phyloP scores from a whole-genome alignment of 2,329 filamentous ascomycete genomes.

The Annulohypoxylon truncatum region DNA sequence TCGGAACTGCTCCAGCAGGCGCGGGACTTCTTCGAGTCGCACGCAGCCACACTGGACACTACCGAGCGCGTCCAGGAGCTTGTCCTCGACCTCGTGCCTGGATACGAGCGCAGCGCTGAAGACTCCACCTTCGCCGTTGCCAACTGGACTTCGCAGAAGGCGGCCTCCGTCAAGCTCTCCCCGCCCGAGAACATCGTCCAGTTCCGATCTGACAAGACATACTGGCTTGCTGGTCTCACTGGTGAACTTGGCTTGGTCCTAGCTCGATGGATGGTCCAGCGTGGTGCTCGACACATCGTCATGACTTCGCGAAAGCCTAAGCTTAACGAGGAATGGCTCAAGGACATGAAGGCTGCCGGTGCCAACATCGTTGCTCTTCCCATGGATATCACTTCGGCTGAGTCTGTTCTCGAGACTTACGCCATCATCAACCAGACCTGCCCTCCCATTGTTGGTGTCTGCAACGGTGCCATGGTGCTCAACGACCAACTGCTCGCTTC shows the following conservation, averaged over 20 bases:
- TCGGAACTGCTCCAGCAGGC: constrained; percentile 7
- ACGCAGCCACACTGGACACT: constrained; percentile 7
- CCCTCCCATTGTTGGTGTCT: constrained; percentile 16
- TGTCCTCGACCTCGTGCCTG: constrained; percentile 1
- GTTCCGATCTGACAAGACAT: constrained; percentile 42
- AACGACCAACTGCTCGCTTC: constrained; percentile 51
- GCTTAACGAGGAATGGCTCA: constrained; percentile 38
- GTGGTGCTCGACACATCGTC: constrained; percentile 44
- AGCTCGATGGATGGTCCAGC: constrained; percentile 42
- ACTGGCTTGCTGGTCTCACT: constrained; percentile 45
- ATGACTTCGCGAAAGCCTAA: constrained; percentile 48
- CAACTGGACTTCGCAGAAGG: constrained; percentile 14
- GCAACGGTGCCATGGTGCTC: constrained; percentile 55
- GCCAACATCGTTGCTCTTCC: constrained; percentile 17
- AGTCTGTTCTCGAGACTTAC: constrained; percentile 18
- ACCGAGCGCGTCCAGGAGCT: constrained; percentile 11
- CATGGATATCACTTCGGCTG: constrained; percentile 17
- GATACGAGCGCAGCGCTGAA: constrained; percentile 4
- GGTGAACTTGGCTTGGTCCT: constrained; percentile 45
- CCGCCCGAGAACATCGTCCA: constrained; percentile 15
- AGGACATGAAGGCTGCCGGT: constrained; percentile 7
- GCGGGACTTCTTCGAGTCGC: constrained; percentile 11
- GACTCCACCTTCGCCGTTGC: constrained; percentile 5
- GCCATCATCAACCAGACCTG: constrained; percentile 15
- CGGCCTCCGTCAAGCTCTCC: constrained; percentile 15